Conservation (phyloP, 2,329 filamentous ascomycete genomes). For the Trematosphaeria pertusa region DNA sequence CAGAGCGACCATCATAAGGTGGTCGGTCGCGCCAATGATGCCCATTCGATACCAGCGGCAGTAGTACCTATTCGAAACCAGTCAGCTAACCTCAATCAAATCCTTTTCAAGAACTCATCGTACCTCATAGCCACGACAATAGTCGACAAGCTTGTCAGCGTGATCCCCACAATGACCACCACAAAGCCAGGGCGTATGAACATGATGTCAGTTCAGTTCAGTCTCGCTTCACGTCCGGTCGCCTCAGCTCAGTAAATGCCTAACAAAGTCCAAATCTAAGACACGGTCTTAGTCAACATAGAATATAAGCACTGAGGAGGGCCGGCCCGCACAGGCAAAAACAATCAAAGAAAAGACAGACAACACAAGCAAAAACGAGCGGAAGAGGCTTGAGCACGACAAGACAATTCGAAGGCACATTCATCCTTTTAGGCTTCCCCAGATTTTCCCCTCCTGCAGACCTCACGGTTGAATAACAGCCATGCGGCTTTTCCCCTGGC, state of each 20-base stretch:
- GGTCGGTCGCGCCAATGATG: constrained; percentile 38
- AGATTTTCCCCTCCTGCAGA: constrained; percentile 15
- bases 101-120: constrained; percentile 3
- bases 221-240: not conserved
- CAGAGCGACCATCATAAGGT: constrained; percentile 43
- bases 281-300: too few relatives aligned
- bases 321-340: constrained; percentile 3
- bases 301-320: too few relatives aligned
- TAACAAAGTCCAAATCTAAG: not conserved
- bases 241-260: too few relatives aligned
- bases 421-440: constrained; percentile 31
- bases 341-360: not conserved
- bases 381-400: constrained; percentile 5
- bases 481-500: constrained; percentile 3
- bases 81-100: constrained; percentile 1
- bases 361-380: not conserved
- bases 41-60: constrained; percentile 43
- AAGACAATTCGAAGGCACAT: constrained; percentile 16
- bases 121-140: constrained; percentile 41
- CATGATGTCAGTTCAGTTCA: constrained; percentile 16
- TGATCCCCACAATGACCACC: constrained; percentile 42
- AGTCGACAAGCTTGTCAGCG: constrained; percentile 45
- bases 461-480: constrained; percentile 10
- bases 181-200: constrained; percentile 41
- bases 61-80: constrained; percentile 33